Evolutionary conservation across 1,139 yeast genomes (phyloP).

Genomic region (Yamadazyma kanchanaburiensis): DNA sequence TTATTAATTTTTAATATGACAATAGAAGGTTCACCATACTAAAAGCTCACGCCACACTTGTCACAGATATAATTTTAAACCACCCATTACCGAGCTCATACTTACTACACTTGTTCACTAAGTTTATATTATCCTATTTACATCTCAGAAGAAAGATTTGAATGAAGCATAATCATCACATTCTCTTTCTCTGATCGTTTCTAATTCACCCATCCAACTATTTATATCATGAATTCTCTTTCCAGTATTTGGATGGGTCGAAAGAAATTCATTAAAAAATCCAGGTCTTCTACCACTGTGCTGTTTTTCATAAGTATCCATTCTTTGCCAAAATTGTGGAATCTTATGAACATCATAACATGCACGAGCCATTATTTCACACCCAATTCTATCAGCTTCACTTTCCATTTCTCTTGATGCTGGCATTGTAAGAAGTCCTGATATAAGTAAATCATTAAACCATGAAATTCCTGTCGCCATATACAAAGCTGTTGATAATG

Average conservation of each 20-base stretch:
- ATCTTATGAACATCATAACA: constrained; percentile 80
- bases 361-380: constrained; percentile 86
- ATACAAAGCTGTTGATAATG: constrained; percentile 47
- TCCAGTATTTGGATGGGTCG: constrained; percentile 88
- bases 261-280: constrained; percentile 57
- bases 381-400: constrained; percentile 93
- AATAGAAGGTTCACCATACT: no score
- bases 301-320: constrained; percentile 56
- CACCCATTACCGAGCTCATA: no score
- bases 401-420: constrained; percentile 91
- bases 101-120: no score
- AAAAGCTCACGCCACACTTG: no score
- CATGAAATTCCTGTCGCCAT: constrained; percentile 28
- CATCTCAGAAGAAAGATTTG: no score
- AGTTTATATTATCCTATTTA: no score
- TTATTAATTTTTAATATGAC: no score
- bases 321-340: constrained; percentile 75
- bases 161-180: no score
- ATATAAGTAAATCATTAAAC: constrained; percentile 53
- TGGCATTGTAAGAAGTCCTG: constrained; percentile 68
- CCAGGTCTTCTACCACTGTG: constrained; percentile 15
- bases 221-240: constrained; percentile 67
- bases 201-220: constrained; percentile 73
- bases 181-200: constrained; percentile 37
- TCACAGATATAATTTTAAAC: no score